Evolutionary conservation across 331 rosid species (phyloP).

Genomic region (Erythrophleum ivorense): DNA sequence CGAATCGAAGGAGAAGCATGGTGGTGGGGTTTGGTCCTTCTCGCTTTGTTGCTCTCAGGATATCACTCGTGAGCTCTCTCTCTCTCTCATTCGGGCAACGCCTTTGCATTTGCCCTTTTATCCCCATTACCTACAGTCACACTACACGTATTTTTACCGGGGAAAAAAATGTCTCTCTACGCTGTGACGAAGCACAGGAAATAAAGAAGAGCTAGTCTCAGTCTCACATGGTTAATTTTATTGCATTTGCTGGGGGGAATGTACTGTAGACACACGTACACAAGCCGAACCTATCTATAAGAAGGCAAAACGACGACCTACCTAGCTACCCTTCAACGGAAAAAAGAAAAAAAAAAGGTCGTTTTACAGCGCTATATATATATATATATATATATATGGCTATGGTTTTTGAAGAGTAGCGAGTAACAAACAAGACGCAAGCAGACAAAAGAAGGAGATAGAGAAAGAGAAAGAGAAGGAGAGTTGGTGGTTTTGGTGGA

Average conservation of each 20-base stretch:
- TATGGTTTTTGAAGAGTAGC: not conserved
- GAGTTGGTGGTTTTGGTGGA: slow-evolving; percentile 38
- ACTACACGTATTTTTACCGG: not conserved
- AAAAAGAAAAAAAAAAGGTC: not conserved
- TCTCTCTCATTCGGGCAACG: not conserved
- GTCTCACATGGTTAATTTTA: not conserved
- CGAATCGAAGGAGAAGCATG: slow-evolving; percentile 8
- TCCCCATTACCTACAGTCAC: not conserved
- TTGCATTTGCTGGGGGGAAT: not conserved
- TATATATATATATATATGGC: no score
- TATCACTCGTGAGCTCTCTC: slow-evolving; percentile 43
- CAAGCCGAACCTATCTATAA: slow-evolving; percentile 22
- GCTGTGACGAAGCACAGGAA: not conserved
- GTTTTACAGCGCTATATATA: no score
- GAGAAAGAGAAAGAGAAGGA: not conserved
- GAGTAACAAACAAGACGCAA: slow-evolving; percentile 30
- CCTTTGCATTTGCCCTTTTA: not conserved
- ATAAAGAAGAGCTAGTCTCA: not conserved
- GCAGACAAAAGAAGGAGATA: slow-evolving; percentile 35
- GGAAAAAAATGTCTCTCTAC: not conserved
- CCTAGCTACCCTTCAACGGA: slow-evolving; percentile 3
- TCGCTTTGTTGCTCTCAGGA: not conserved
- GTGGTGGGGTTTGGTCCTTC: slow-evolving; percentile 47
- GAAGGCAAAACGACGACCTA: slow-evolving; percentile 35
- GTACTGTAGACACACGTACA: not conserved